These are phyloP conservation scores for Moricandia moricandioides DNA, from an alignment of 345 rosid genomes.

Conservation along the genomic window DNA sequence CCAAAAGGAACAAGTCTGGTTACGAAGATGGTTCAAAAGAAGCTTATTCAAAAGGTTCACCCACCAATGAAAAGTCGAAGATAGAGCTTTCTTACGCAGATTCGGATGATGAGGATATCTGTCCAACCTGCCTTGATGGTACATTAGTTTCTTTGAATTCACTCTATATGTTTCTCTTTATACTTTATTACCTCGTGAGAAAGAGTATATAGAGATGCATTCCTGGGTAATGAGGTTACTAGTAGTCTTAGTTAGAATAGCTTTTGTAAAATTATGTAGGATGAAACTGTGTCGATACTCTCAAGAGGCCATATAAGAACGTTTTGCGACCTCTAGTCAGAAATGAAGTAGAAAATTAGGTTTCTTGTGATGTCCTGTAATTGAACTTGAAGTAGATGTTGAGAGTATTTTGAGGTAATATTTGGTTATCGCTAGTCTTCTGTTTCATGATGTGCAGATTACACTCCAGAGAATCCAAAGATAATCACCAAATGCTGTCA, in stretches of 20 bases:
- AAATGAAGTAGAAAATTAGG: neutral
- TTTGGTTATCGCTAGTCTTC: neutral
- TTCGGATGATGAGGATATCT: conserved; percentile 84
- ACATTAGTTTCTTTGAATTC: neutral
- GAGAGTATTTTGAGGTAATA: neutral
- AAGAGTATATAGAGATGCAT: neutral
- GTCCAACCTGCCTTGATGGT: conserved; percentile 99
- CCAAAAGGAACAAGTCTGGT: conserved; percentile 57
- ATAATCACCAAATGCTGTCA: conserved; percentile 87
- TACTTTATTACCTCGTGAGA: neutral
- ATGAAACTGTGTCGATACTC: neutral
- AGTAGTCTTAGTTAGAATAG: neutral
- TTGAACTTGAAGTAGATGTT: neutral
- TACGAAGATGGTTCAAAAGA: conserved; percentile 63
- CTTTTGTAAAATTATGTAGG: neutral
- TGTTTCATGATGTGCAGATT: conserved; percentile 55
- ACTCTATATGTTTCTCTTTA: neutral
- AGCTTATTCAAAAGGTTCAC: conserved; percentile 49
- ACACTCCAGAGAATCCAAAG: conserved; percentile 88
- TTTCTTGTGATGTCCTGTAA: neutral
- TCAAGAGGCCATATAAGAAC: neutral
- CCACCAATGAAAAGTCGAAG: conserved; percentile 45
- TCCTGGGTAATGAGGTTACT: neutral
- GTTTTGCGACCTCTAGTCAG: neutral
- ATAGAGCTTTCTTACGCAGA: conserved; percentile 52